Evolutionary conservation across 352 stramenopile species (phyloP).

Genomic region (Globisporangium emineosum): DNA sequence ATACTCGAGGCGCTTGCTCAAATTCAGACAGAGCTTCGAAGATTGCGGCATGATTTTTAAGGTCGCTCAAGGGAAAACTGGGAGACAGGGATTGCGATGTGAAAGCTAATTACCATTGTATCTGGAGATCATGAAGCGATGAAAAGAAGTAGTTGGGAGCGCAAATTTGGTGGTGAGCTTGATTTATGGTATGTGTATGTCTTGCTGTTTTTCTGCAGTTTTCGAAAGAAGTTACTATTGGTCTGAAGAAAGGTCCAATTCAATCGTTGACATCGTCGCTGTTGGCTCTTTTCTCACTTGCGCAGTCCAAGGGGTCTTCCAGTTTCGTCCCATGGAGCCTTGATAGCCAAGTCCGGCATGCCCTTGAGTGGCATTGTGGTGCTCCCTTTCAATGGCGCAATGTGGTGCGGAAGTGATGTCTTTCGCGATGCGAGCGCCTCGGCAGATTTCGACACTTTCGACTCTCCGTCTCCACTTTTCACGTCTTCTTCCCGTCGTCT

Average conservation of each 20-base stretch:
- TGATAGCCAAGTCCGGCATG: constrained; percentile 68
- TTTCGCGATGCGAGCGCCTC: constrained; percentile 40
- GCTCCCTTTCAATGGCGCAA: constrained; percentile 67
- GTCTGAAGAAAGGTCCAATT: neutral
- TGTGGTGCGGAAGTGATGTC: constrained; percentile 74
- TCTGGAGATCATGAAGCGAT: neutral
- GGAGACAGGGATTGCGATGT: neutral
- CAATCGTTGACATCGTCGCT: neutral
- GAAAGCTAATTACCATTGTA: no score
- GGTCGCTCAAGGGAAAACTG: neutral
- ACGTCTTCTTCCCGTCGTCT: constrained; percentile 56
- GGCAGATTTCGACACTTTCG: constrained; percentile 35
- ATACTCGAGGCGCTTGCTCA: neutral
- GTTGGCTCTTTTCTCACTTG: constrained; percentile 26
- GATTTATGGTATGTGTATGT: constrained; percentile 7
- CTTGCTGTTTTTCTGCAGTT: neutral
- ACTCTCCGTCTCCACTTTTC: constrained; percentile 40
- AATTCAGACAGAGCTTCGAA: neutral
- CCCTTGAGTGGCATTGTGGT: constrained; percentile 47
- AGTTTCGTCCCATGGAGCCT: constrained; percentile 77
- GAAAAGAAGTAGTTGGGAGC: neutral
- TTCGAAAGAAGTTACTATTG: neutral
- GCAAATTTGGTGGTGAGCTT: neutral
- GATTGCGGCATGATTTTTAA: neutral
- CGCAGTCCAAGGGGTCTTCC: constrained; percentile 66